Evolutionary conservation across 2,329 filamentous ascomycete species (phyloP).

Genomic region (Colletotrichum tofieldiae): DNA sequence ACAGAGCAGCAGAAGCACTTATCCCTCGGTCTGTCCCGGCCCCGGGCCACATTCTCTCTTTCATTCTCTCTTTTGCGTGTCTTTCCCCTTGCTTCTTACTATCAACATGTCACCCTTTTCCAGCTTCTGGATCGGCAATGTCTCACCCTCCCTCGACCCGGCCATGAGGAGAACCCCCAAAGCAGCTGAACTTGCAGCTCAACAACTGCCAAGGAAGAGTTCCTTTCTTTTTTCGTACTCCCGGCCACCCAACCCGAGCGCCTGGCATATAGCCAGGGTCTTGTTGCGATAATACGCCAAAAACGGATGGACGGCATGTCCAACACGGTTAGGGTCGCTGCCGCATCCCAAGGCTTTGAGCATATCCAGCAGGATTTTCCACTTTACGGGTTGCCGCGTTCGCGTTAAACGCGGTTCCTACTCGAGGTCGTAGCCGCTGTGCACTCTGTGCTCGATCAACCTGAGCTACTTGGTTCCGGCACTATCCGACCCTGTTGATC

Average conservation of each 20-base stretch:
- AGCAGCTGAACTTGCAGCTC: background rate
- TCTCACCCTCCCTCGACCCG: conserved; percentile 27
- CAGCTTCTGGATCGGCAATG: conserved; percentile 17
- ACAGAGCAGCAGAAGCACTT: conserved; percentile 11
- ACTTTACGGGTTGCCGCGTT: background rate
- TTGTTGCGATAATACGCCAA: conserved; percentile 1
- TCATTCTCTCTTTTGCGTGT: background rate
- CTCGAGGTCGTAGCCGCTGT: background rate
- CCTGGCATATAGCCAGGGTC: conserved; percentile 10
- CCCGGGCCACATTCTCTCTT: background rate
- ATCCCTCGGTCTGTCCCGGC: conserved; percentile 18
- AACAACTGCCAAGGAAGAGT: conserved; percentile 1
- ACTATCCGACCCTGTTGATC: background rate
- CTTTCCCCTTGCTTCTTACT: conserved; percentile 34
- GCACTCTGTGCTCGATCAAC: background rate
- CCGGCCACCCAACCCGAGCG: conserved; percentile 18
- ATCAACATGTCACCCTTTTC: conserved; percentile 25
- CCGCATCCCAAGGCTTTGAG: background rate
- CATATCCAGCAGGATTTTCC: background rate
- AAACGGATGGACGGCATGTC: conserved; percentile 8
- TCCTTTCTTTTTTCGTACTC: conserved; percentile 8
- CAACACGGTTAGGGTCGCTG: background rate
- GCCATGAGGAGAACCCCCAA: background rate
- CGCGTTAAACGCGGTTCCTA: background rate
- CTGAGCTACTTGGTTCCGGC: background rate